Evolutionary conservation across 352 stramenopile genomes (phyloP).

Genomic region (Pythium myriotylum): DNA sequence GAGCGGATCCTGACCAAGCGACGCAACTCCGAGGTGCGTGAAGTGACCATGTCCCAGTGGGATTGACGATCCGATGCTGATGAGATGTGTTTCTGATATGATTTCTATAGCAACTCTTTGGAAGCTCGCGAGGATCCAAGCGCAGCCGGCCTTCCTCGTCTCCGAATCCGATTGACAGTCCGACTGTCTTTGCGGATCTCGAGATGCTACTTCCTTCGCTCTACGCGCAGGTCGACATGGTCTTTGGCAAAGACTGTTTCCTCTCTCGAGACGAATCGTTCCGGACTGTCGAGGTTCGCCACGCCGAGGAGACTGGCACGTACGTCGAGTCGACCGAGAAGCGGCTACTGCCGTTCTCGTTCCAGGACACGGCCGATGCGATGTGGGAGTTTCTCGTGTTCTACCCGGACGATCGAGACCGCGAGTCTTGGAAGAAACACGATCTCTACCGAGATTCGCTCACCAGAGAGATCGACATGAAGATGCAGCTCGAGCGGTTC

Average conservation of each 20-base stretch:
- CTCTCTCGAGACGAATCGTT: not conserved
- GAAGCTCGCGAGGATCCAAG: not conserved
- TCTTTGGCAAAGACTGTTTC: slow-evolving; percentile 20
- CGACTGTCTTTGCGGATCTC: slow-evolving; percentile 1
- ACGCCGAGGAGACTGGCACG: slow-evolving; percentile 3
- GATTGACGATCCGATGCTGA: too few species aligned
- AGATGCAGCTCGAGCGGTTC: slow-evolving; percentile 19
- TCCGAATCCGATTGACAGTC: not conserved
- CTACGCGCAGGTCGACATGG: slow-evolving; percentile 18
- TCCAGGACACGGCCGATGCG: not conserved
- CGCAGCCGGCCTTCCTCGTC: not conserved
- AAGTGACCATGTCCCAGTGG: too few species aligned
- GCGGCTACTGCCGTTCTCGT: slow-evolving; percentile 16
- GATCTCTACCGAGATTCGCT: not conserved
- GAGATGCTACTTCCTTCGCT: slow-evolving; percentile 13
- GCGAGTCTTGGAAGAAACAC: not conserved
- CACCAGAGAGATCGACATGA: slow-evolving; percentile 3
- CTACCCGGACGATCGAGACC: not conserved
- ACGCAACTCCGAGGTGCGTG: slow-evolving; percentile 8
- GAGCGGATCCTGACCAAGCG: slow-evolving; percentile 23
- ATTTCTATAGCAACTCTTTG: not conserved
- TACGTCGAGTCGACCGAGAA: slow-evolving; percentile 18
- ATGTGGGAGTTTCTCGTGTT: slow-evolving; percentile 19
- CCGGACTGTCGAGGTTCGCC: slow-evolving; percentile 11
- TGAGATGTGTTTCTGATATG: not conserved